These are phyloP conservation scores for Yarrowia sp. DNA, from an alignment of 805 yeast genomes.

Conservation along the genomic window DNA sequence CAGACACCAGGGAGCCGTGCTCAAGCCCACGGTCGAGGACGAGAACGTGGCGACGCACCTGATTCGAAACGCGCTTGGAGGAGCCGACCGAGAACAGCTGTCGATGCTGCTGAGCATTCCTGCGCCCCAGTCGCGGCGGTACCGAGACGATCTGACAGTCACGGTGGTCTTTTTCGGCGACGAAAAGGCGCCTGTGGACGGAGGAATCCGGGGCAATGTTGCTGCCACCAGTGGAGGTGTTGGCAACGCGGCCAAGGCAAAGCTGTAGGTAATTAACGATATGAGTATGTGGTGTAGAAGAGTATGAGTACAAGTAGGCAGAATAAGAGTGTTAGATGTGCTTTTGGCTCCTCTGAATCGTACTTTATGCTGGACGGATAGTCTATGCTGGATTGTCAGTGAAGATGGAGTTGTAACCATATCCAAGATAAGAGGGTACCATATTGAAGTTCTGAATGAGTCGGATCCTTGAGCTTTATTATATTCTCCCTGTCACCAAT, in stretches of 20 bases:
- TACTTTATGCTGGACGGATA: no score
- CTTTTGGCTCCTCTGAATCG: no score
- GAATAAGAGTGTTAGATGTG: no score
- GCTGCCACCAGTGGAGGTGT: slow-evolving; percentile 20
- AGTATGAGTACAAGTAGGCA: no score
- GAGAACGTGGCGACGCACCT: slow-evolving; percentile 88
- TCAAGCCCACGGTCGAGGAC: slow-evolving; percentile 56
- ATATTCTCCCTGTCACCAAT: no score
- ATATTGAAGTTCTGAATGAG: no score
- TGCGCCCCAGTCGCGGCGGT: slow-evolving; percentile 82
- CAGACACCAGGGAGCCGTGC: slow-evolving; percentile 40
- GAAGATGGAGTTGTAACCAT: no score
- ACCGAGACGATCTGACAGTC: slow-evolving; percentile 94
- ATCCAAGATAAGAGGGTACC: no score
- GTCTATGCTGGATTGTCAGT: no score
- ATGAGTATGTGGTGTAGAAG: background rate
- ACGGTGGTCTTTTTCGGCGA: slow-evolving; percentile 89
- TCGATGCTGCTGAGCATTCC: slow-evolving; percentile 88
- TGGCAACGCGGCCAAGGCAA: background rate
- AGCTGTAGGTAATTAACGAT: background rate
- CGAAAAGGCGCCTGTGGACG: slow-evolving; percentile 21
- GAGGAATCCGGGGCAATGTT: slow-evolving; percentile 6
- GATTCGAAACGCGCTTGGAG: slow-evolving; percentile 89
- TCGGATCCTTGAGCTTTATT: no score
- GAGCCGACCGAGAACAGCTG: slow-evolving; percentile 82